Percentiles rank a stretch among this genome's conserved stretches.
These are phyloP conservation scores for Mycena haematopus DNA, from an alignment of 768 basidiomycete genomes.

Conservation along the genomic window DNA sequence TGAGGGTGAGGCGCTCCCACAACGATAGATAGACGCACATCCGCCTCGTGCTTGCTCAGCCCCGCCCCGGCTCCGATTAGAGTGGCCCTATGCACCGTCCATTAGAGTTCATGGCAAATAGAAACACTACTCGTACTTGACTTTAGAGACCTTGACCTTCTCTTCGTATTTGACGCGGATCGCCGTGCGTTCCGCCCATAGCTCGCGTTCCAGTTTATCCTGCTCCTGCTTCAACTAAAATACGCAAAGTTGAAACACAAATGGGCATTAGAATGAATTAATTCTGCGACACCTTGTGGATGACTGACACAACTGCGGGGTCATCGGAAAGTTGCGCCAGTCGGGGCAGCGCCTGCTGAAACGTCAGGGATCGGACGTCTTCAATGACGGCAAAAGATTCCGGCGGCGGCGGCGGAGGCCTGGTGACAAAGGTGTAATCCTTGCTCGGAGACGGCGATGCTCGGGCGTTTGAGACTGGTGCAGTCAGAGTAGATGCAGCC, in stretches of 20 bases:
- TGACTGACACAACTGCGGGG: constrained; percentile 51
- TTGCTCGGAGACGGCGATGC: constrained; percentile 8
- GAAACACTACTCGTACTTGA: constrained; percentile 55
- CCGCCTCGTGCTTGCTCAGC: constrained; percentile 73
- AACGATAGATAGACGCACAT: constrained; percentile 48
- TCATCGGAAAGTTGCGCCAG: constrained; percentile 67
- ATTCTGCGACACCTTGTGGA: constrained; percentile 53
- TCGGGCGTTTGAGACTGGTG: not conserved
- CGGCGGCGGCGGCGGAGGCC: constrained; percentile 24
- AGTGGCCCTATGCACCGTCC: constrained; percentile 56
- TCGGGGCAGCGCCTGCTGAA: constrained; percentile 73
- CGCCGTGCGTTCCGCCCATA: constrained; percentile 71
- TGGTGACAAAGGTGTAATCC: not conserved
- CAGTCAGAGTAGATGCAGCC: not conserved
- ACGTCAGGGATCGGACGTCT: constrained; percentile 58
- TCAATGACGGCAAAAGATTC: constrained; percentile 24
- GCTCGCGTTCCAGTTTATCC: constrained; percentile 65
- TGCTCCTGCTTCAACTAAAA: constrained; percentile 75
- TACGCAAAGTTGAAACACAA: not conserved
- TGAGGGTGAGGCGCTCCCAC: not conserved
- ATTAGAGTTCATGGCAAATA: constrained; percentile 4
- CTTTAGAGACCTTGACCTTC: constrained; percentile 70
- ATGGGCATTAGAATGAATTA: not conserved
- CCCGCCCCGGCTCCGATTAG: constrained; percentile 60
- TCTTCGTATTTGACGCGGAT: constrained; percentile 73